A percentile compares a stretch with the other conserved stretches of the same genome.
Conservation (phyloP, 2,329 filamentous ascomycete genomes). For the Westerdykella aurantiaca region DNA sequence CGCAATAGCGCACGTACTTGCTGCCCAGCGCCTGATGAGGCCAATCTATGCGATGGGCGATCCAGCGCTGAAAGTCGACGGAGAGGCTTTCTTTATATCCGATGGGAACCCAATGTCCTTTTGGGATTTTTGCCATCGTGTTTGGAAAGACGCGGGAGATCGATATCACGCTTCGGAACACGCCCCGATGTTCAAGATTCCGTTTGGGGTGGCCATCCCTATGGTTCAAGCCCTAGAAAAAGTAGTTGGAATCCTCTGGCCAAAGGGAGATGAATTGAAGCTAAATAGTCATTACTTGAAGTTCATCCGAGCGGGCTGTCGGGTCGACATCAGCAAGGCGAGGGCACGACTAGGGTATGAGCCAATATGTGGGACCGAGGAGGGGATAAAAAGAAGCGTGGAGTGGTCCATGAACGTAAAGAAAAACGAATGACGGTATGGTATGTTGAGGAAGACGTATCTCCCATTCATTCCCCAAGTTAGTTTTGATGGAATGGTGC, state of each 20-base stretch:
- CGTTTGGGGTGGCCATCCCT: not conserved
- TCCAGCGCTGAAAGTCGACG: slow-evolving; percentile 6
- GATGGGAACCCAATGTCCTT: slow-evolving; percentile 7
- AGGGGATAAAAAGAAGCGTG: slow-evolving; percentile 4
- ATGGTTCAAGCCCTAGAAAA: no score
- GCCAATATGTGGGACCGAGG: slow-evolving; percentile 7
- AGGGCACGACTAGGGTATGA: slow-evolving; percentile 7
- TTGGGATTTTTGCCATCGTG: slow-evolving; percentile 8
- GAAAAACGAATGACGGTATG: no score
- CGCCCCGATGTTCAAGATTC: no score
- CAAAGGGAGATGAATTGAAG: no score
- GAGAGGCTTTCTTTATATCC: slow-evolving; percentile 13
- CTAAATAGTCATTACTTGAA: slow-evolving; percentile 1
- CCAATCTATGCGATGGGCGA: not conserved
- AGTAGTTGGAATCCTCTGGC: no score
- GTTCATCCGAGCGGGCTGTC: slow-evolving; percentile 6
- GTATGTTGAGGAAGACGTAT: no score
- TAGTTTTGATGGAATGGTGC: no score
- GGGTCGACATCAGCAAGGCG: slow-evolving; percentile 8
- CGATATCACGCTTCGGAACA: no score
- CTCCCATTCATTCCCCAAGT: no score
- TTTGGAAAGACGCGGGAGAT: slow-evolving; percentile 6
- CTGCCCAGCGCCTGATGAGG: slow-evolving; percentile 8
- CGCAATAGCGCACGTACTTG: slow-evolving; percentile 9
- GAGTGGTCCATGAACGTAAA: not conserved